Base-by-base conservation (phyloP, 2,329 filamentous ascomycete species). In the Tothia fuscella region DNA sequence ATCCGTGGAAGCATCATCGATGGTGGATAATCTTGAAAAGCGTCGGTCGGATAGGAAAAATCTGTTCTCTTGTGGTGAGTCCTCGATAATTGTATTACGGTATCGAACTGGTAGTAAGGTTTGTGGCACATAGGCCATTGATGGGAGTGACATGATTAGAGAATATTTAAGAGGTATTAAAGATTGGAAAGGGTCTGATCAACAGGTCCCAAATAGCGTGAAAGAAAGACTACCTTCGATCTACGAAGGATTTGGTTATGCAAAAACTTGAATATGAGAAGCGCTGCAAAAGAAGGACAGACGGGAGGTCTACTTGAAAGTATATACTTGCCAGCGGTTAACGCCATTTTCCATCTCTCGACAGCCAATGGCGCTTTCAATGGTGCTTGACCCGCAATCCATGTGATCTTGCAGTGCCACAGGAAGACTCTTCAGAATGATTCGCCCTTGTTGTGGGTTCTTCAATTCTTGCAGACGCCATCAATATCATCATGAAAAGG, bases 81-180 rank as follows among this genome's bases (percentile, higher is more conserved):
- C 72, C 62, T 79, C 73, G 45, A 77, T 70, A 67, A 78, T 71
- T 48, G 74, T 77, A 72, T 79, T 78, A 71, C 79, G 72, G 64
- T 65, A 47, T 34, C 42, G 42, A 47, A 53, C 54, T 47, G 48
- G 34, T 38, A 28, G 44, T 38, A 56, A 55, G 50, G 52, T 53
- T 51, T 53, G 48, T 44, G 46, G 42, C 47, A 49, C 47, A 42
- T 37, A 44, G 22, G 42, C 46, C 45, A 49, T 47, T 46, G 45
- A 39, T 35, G 36, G 44, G 41, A 43, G 42, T 37, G 45, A 46
- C 45, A 45, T 45, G 43, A 48, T 46, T 47, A 43, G 47, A 45
- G 46, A 46, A 46, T 31, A 43, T 26, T 19, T 32, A 45, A 50
- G 50, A 51, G 46, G 47, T 42, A 50, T 56, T 60, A 24, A 29